phyloP scores from a whole-genome alignment of 768 basidiomycete species.

The Austroboletus eburneus region DNA sequence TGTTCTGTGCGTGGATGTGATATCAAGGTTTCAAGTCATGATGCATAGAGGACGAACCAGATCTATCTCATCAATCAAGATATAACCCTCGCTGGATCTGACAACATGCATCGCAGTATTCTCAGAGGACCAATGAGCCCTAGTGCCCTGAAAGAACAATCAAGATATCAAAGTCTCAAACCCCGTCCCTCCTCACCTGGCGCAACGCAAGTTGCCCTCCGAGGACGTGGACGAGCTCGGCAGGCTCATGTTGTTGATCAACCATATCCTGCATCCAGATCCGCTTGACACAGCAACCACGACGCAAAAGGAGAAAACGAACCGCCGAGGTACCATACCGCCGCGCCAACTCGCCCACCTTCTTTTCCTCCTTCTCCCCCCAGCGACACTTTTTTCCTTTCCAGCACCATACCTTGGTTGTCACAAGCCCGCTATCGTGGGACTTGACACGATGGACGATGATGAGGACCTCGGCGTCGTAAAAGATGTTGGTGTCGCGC shows the following conservation, averaged over 20 bases:
- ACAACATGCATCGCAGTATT: slow-evolving; percentile 82
- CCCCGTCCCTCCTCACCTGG: slow-evolving; percentile 46
- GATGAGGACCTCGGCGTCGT: slow-evolving; percentile 67
- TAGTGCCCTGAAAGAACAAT: slow-evolving; percentile 47
- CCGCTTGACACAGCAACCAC: not conserved
- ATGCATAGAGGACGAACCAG: slow-evolving; percentile 40
- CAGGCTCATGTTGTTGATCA: slow-evolving; percentile 60
- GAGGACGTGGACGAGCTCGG: slow-evolving; percentile 56
- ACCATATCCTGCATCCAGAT: slow-evolving; percentile 32
- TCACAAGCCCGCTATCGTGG: slow-evolving; percentile 58
- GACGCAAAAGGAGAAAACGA: slow-evolving; percentile 20
- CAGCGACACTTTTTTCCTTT: slow-evolving; percentile 50
- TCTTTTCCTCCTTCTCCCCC: slow-evolving; percentile 60
- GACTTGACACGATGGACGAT: slow-evolving; percentile 69
- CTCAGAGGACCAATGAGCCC: slow-evolving; percentile 71
- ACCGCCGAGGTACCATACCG: slow-evolving; percentile 69
- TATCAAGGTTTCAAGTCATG: slow-evolving; percentile 2
- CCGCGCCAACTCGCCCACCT: slow-evolving; percentile 65
- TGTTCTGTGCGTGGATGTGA: slow-evolving; percentile 36
- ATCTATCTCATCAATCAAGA: slow-evolving; percentile 70
- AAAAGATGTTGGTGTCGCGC: slow-evolving; percentile 52
- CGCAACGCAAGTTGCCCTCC: slow-evolving; percentile 72
- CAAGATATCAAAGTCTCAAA: not conserved
- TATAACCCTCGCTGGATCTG: slow-evolving; percentile 44
- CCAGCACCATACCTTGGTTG: slow-evolving; percentile 77